Base-by-base conservation (phyloP, 192 early-diverging fungal genomes). In the Coemansia sp. region DNA sequence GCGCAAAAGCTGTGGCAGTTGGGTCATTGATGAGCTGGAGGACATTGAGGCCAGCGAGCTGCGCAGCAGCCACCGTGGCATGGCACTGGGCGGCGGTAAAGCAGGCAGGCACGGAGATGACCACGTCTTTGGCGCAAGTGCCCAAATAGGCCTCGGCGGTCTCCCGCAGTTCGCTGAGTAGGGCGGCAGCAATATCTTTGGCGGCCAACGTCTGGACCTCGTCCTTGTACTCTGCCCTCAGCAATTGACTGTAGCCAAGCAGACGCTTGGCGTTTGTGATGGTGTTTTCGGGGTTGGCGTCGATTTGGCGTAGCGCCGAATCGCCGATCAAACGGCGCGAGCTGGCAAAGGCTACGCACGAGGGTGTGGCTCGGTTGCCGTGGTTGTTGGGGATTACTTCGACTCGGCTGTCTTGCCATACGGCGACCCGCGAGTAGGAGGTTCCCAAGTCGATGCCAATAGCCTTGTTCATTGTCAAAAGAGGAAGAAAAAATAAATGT, bases 11-110 rank as follows among this genome's bases (percentile, higher is more conserved):
- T 75, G 98, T 97, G 70, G 97, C 97, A 51, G 95, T 98, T 67
- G 97, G 94, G 86, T 99, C 97, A 88, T 96, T 98, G 87, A 98
- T 99, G 88, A 99, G 98, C 86, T 96, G 96, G 71, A 96, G 91
- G 57, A 99, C 94, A 87, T 97, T 97, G 64, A 99, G 86, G 60
- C 95, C 96, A 45, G 95, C 82, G 75, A 99, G 96, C 68, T 90
- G 86, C 86, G 95, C 97, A 66, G 97, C 93, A 79, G 98, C 97
- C 90, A 96, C 96, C 86, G 97, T 98, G 72, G 97, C 97, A 84
- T 97, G 97, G 87, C 97, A 95, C 86, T 98, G 97, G 43, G 94
- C 94, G 87, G 94, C 94, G 86, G 96, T 98, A 87, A 98, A 98
- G 88, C 96, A 96, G 68, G 94, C 95, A 37, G 96, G 96, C 64